Base-by-base conservation (phyloP, 768 basidiomycete species). In the Sarcodon aspratus region DNA sequence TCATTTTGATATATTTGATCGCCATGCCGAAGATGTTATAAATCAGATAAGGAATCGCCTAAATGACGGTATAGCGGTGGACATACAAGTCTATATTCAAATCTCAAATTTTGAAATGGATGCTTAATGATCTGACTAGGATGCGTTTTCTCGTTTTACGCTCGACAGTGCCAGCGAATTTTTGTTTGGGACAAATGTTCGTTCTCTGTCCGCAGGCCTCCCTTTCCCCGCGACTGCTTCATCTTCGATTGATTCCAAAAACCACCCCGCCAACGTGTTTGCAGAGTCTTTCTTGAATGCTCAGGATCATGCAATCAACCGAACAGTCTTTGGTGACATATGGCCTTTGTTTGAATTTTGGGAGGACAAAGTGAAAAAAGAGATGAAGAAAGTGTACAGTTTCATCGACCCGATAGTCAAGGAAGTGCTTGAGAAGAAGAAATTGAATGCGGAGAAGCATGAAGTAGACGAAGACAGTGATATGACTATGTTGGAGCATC, bases 1-100 rank as follows among this genome's bases (percentile, higher is more conserved):
- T 52, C 72, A 83, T 55, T 82, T 79, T 48, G 73, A 80, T 8
- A 61, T 76, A 2, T 82, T 84, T 57, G 75, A 80, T 55, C 69
- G 72, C 1, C 76, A 79, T 50, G 66, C 76, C 0, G 70, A 74
- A 35, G 54, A 56, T 34, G 69, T 64, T 0, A 68, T 80, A 15
- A 35, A 57, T 0, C 59, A 57, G 50, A 55, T 65, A 47, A 59
- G 52, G 31, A 56, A 54, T 8, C 59, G 61, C 18, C 49, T 63
- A 47, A 18, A 46, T 9, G 47, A 55, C 37, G 62, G 62, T 0
- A 53, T 55, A 47, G 59, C 64, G 1, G 49, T 69, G 43, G 64
- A 69, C 50, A 61, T 62, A 13, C 37, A 38, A 6, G 37, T 13
- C 37, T 6, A 5, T 27, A 27, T 27, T 27, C 21, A 27, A 27